A percentile compares a stretch with the other conserved stretches of the same genome.
These are phyloP conservation scores for Aspergillus wentii DNA, from an alignment of 495 filamentous ascomycete genomes.

Conservation along the genomic window DNA sequence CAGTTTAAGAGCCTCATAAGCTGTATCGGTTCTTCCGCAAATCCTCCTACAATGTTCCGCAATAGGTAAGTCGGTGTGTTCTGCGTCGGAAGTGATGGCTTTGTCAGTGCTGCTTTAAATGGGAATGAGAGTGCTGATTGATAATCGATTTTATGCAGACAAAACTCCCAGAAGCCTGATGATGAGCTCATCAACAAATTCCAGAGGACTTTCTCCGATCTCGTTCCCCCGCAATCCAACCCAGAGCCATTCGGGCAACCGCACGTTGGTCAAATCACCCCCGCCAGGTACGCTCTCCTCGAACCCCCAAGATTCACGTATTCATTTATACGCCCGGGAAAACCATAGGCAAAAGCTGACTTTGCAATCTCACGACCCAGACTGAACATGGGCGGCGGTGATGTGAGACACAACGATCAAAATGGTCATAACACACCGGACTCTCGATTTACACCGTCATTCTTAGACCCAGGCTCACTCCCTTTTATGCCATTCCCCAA, in stretches of 20 bases:
- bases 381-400: too few species aligned
- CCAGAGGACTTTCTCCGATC: constrained; percentile 70
- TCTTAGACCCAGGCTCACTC: constrained; percentile 80
- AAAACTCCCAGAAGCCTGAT: constrained; percentile 80
- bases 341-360: too few species aligned
- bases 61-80: constrained; percentile 29
- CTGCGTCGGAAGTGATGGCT: too few species aligned
- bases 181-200: constrained; percentile 82
- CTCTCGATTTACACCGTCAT: constrained; percentile 81
- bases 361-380: background rate
- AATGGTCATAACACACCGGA: constrained; percentile 74
- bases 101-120: too few species aligned
- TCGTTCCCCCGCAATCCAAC: constrained; percentile 32
- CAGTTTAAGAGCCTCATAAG: too few species aligned
- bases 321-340: too few species aligned
- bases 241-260: constrained; percentile 1
- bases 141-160: constrained; percentile 53
- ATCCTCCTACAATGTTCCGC: constrained; percentile 42
- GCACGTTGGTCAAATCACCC: constrained; percentile 14
- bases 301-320: background rate
- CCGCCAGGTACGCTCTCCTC: constrained; percentile 19
- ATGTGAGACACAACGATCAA: constrained; percentile 73
- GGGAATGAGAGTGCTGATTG: too few species aligned
- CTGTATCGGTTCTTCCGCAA: too few species aligned
- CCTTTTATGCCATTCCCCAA: constrained; percentile 72